phyloP scores from a whole-genome alignment of 2,329 filamentous ascomycete species.

The Blastomyces parvus region DNA sequence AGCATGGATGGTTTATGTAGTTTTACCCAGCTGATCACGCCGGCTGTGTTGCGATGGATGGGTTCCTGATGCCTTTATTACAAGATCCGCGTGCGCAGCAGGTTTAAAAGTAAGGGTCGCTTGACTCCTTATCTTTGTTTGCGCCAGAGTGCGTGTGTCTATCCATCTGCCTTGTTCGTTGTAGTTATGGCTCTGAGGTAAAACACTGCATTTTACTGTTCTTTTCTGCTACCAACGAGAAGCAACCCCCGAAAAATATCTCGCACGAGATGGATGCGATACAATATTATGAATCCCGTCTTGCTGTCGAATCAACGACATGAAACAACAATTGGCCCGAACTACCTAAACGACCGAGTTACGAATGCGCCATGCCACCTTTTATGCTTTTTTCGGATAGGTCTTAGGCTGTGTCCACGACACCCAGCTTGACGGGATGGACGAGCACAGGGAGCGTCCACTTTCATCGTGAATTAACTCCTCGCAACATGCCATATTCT shows the following conservation, averaged over 20 bases:
- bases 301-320: constrained; percentile 4
- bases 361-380: not conserved
- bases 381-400: not conserved
- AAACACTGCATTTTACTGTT: too few relatives aligned
- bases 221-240: too few relatives aligned
- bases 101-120: not conserved
- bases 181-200: too few relatives aligned
- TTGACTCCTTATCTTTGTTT: not conserved
- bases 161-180: not conserved
- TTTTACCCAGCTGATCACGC: constrained; percentile 3
- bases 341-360: not conserved
- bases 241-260: too few relatives aligned
- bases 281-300: not conserved
- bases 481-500: not conserved
- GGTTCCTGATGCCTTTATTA: not conserved
- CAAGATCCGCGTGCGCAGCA: not conserved
- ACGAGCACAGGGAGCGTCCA: not conserved
- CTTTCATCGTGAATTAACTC: not conserved
- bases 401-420: not conserved
- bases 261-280: not conserved
- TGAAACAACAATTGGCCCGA: not conserved
- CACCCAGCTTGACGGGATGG: not conserved
- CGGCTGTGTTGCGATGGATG: constrained; percentile 3
- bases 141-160: not conserved
- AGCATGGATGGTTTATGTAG: not conserved